phyloP scores from a whole-genome alignment of 1,284 basidiomycete genomes.

The Microbotryum silenes-acaulis region DNA sequence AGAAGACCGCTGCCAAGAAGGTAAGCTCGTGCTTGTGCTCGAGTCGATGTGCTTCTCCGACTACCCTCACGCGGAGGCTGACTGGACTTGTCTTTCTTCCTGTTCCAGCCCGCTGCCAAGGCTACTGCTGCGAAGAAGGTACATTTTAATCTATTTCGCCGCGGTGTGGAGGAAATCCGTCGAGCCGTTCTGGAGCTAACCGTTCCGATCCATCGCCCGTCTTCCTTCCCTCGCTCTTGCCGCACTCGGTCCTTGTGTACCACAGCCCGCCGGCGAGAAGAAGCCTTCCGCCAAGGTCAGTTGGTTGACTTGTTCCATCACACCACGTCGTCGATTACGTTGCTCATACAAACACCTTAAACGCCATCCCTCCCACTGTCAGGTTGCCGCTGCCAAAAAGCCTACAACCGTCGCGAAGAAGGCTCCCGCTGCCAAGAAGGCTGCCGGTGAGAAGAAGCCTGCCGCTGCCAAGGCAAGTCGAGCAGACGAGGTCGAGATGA shows the following conservation, averaged over 20 bases:
- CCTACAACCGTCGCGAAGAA: conserved; percentile 8
- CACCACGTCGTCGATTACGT: background rate
- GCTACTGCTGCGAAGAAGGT: no score
- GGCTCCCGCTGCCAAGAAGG: conserved; percentile 6
- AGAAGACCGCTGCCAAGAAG: conserved; percentile 4
- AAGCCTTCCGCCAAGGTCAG: conserved; percentile 5
- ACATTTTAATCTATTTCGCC: no score
- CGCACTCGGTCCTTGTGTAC: no score
- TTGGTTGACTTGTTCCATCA: no score
- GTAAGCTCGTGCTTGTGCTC: background rate
- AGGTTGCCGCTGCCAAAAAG: conserved; percentile 2
- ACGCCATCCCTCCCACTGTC: background rate
- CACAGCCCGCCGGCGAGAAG: background rate
- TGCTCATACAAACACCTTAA: background rate
- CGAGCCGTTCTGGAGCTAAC: no score
- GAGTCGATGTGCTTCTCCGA: no score
- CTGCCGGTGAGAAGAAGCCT: conserved; percentile 5
- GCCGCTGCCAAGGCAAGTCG: background rate
- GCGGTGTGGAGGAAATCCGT: no score
- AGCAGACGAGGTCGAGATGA: background rate
- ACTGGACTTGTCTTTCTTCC: no score
- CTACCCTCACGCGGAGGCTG: no score
- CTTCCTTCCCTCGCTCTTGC: no score
- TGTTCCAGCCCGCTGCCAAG: no score
- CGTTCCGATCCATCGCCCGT: no score